These are phyloP conservation scores for Hanseniaspora lachancei DNA, from an alignment of 805 yeast species.

Conservation along the genomic window DNA sequence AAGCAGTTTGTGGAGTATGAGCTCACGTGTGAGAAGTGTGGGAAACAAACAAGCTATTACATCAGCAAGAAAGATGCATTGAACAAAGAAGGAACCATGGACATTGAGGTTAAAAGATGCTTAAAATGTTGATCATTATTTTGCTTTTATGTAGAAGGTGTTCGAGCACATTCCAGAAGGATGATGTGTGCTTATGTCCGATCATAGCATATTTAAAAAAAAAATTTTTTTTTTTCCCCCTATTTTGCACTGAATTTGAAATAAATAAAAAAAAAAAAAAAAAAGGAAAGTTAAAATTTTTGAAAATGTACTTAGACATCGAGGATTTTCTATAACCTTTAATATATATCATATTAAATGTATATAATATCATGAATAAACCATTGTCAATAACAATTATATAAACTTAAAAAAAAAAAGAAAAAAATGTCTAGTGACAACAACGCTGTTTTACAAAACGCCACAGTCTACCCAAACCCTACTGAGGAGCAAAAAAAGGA, in stretches of 20 bases:
- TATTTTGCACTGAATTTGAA: neutral
- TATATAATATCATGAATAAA: too few species aligned
- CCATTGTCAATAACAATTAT: too few species aligned
- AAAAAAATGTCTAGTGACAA: neutral
- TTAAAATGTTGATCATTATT: neutral
- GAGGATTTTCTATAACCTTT: too few species aligned
- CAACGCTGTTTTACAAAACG: conserved; percentile 3
- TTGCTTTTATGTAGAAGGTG: too few species aligned
- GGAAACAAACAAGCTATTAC: neutral
- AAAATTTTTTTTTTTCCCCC: neutral
- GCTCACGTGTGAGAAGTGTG: neutral
- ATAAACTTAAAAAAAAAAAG: neutral
- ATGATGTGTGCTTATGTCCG: neutral
- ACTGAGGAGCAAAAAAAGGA: conserved; percentile 12
- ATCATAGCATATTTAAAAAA: neutral
- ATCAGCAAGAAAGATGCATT: neutral
- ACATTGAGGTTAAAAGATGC: neutral
- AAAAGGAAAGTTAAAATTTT: neutral
- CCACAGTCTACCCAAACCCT: conserved; percentile 11
- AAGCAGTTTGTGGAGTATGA: neutral
- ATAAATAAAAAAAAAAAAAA: neutral
- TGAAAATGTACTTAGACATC: too few species aligned
- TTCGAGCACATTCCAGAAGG: neutral
- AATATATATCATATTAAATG: too few species aligned
- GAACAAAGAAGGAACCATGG: neutral